Evolutionary conservation across 768 basidiomycete genomes (phyloP), one percentile per base, ranked within the genome.

Genomic region (Hypholoma fasciculare): DNA sequence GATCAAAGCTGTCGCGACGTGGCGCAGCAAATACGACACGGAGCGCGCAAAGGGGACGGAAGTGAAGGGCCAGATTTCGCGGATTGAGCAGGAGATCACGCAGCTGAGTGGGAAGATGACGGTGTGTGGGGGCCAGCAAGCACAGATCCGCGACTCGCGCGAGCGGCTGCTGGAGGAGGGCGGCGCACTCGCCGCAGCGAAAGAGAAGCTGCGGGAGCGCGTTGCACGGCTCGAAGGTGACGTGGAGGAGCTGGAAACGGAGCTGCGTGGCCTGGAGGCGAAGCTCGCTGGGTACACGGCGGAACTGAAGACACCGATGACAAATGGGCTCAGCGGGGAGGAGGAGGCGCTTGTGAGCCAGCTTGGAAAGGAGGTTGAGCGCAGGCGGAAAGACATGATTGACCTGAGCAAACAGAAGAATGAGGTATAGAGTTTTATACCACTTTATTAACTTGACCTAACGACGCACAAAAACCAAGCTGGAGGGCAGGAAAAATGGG

Each of bases 71-170:
- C 80, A 82, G 9, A 88, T 96, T 58, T 66, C 80, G 49, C 78
- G 77, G 59, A 72, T 94, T 23, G 97, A 99, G 60, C 94, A 96
- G 70, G 88, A 92, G 69, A 89, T 97, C 60, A 92, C 95, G 2
- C 81, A 81, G 50, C 65, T 88, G 7, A 78, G 85, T 4, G 94
- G 96, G 2, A 77, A 81, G 61, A 84, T 93, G 39, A 87, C 93
- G 53, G 85, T 91, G 0, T 65, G 86, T 40, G 80, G 79, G 49
- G 85, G 84, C 17, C 87, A 91, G 66, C 85, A 90, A 64, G 85
- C 83, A 37, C 87, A 90, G 67, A 84, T 88, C 1, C 74, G 85
- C 30, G 86, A 88, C 17, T 78, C 83, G 34, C 78, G 92, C 26
- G 90, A 92, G 55, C 76, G 84, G 51, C 75, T 92, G 47, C 63